Evolutionary conservation across 805 yeast genomes (phyloP).

Genomic region (Candida easanensis): DNA sequence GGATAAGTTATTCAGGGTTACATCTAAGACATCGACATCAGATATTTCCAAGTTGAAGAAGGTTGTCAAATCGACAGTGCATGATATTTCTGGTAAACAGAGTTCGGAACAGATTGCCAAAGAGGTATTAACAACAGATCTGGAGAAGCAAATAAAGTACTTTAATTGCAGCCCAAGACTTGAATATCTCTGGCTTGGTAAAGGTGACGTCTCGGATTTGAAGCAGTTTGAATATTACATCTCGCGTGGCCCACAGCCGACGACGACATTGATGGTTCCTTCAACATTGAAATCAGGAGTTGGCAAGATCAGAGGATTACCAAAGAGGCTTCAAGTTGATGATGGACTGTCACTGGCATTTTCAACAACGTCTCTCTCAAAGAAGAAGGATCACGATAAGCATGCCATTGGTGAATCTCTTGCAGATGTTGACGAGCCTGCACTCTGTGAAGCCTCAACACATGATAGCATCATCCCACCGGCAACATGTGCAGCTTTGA

Average conservation of each 20-base stretch:
- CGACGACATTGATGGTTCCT: constrained; percentile 7
- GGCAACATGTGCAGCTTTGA: not conserved
- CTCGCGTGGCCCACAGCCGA: constrained; percentile 5
- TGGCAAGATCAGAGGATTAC: constrained; percentile 25
- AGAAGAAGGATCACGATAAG: constrained; percentile 7
- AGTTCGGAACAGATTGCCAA: constrained; percentile 33
- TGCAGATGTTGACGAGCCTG: not conserved
- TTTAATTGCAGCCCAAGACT: constrained; percentile 32
- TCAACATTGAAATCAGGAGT: constrained; percentile 27
- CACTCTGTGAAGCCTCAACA: not conserved
- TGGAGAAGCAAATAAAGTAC: constrained; percentile 29
- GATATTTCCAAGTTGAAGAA: constrained; percentile 54
- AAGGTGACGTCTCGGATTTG: constrained; percentile 40
- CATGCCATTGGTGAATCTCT: not conserved
- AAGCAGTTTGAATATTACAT: constrained; percentile 23
- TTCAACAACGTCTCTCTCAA: not conserved
- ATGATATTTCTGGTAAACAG: constrained; percentile 51
- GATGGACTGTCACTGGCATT: constrained; percentile 11
- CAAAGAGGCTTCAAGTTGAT: constrained; percentile 24
- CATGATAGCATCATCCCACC: not conserved
- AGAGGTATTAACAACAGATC: constrained; percentile 38
- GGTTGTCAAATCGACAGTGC: constrained; percentile 71
- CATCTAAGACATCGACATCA: constrained; percentile 41
- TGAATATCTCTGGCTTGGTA: constrained; percentile 47
- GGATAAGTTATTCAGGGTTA: constrained; percentile 43